These are phyloP conservation scores for Tricholoma bakamatsutake DNA, from an alignment of 768 basidiomycete genomes.

Conservation along the genomic window DNA sequence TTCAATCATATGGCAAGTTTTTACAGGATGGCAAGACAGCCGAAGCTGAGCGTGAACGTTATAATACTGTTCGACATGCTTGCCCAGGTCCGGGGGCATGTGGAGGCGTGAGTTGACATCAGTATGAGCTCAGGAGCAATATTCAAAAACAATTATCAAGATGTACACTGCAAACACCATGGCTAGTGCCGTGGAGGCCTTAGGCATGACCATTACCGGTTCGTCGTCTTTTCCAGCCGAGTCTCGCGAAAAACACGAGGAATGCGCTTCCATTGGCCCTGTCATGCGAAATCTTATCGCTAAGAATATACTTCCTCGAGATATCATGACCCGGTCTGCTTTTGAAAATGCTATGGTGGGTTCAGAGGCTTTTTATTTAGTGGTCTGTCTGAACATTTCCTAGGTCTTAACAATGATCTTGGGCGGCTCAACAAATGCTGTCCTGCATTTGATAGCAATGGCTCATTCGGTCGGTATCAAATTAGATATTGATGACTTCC, in stretches of 20 bases:
- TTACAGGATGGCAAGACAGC: conserved; percentile 83
- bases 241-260: conserved; percentile 79
- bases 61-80: conserved; percentile 84
- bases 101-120: conserved; percentile 70
- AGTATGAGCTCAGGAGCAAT: background rate
- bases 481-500: conserved; percentile 89
- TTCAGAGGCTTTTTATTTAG: conserved; percentile 6
- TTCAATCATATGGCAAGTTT: conserved; percentile 96
- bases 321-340: conserved; percentile 95
- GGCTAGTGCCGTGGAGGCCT: conserved; percentile 90
- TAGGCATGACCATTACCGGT: conserved; percentile 95
- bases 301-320: conserved; percentile 86
- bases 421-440: conserved; percentile 97
- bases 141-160: conserved; percentile 30
- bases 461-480: conserved; percentile 93
- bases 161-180: conserved; percentile 99
- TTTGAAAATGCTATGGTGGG: conserved; percentile 97
- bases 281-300: conserved; percentile 86
- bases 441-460: conserved; percentile 93
- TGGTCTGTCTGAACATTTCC: background rate
- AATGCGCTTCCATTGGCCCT: conserved; percentile 75
- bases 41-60: conserved; percentile 77
- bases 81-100: conserved; percentile 99
- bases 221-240: conserved; percentile 97
- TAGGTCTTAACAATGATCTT: conserved; percentile 95